Evolutionary conservation across 164 flowering plant genomes (phyloP), one percentile per base, ranked within the genome.

Genomic region (Aristolochia contorta): DNA sequence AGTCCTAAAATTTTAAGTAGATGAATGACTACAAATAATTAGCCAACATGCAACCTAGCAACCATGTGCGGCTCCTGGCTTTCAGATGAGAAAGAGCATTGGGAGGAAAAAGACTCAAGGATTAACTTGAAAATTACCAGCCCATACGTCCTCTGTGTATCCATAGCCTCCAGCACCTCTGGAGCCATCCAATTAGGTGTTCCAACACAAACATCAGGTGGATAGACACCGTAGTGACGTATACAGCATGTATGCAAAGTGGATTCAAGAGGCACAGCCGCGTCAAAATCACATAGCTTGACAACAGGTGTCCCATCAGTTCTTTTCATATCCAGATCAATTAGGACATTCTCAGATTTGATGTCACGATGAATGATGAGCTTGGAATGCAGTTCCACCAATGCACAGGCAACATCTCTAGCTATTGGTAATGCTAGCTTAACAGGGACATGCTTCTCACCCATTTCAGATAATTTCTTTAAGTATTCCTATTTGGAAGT

Each of bases 111-210:
- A 37, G 43, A 37, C 9, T 37, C 12, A 37, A 37, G 12, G 43
- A 37, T 6, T 5, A 24, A 27, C 16, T 23, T 37, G 32, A 41
- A 57, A 65, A 84, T 72, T 71, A 90, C 99, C 81, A 90, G 65
- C 27, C 99, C 99, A 78, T 94, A 94, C 15, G 16, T 4, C 10
- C 72, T 63, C 19, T 58, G 73, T 33, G 68, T 69, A 62, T 85
- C 76, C 92, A 86, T 83, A 56, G 97, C 78, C 21, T 49, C 81
- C 60, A 85, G 69, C 71, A 94, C 94, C 71, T 94, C 99, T 7
- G 99, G 99, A 56, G 99, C 96, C 99, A 94, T 90, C 99, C 99
- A 94, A 24, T 89, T 82, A 63, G 96, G 95, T 14, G 99, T 94
- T 65, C 99, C 99, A 74, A 94, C 97, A 82, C 97, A 94, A 63